A percentile compares a stretch with the other conserved stretches of the same genome.
Conservation (phyloP, 495 filamentous ascomycete species). For the Rostrohypoxylon terebratum region DNA sequence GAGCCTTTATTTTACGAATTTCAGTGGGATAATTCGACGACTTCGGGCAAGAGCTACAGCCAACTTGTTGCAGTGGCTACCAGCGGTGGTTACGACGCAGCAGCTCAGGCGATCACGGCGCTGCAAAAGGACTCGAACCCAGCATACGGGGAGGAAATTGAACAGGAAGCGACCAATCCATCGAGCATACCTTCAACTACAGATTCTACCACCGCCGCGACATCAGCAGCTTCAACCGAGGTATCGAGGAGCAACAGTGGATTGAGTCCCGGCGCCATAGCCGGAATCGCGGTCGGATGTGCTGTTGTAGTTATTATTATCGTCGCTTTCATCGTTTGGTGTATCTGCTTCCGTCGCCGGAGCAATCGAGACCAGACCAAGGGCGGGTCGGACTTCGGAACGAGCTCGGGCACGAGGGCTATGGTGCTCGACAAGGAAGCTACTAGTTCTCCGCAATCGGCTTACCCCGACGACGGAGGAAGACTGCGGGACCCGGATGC, state of each 20-base stretch:
- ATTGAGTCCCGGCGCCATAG: constrained; percentile 52
- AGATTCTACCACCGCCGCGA: constrained; percentile 14
- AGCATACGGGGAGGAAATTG: background rate
- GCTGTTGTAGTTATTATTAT: constrained; percentile 51
- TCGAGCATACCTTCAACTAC: background rate
- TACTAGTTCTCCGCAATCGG: constrained; percentile 49
- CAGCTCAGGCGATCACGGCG: background rate
- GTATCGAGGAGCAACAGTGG: constrained; percentile 13
- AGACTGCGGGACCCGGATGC: constrained; percentile 30
- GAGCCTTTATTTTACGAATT: constrained; percentile 36
- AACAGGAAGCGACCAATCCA: background rate
- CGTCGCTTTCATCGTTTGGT: constrained; percentile 51
- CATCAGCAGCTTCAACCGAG: background rate
- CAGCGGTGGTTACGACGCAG: background rate
- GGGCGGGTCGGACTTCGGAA: constrained; percentile 32
- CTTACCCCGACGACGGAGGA: constrained; percentile 54
- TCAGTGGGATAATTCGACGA: constrained; percentile 31
- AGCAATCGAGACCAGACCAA: constrained; percentile 18
- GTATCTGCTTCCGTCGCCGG: constrained; percentile 51
- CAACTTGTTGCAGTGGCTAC: constrained; percentile 25
- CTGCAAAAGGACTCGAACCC: background rate
- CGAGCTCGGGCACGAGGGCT: constrained; percentile 35
- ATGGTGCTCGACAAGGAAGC: constrained; percentile 60
- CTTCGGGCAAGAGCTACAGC: constrained; percentile 29
- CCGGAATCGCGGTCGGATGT: constrained; percentile 58